Evolutionary conservation across 257 asterid species (phyloP).

Genomic region (Ilex asprella): DNA sequence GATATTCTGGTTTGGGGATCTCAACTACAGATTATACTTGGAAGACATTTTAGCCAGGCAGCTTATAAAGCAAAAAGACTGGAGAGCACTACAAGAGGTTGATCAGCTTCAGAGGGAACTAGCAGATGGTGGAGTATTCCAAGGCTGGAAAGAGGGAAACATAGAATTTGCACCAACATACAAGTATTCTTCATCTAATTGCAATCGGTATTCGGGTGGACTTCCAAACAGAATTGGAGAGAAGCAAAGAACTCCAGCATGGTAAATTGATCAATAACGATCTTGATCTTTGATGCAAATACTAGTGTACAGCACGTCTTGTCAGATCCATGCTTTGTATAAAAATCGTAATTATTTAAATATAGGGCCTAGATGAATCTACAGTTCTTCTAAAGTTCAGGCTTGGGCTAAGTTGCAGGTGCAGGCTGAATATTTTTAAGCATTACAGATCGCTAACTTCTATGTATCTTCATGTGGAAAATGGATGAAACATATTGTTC

Average conservation of each 20-base stretch:
- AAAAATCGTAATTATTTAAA: too few relatives aligned
- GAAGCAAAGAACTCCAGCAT: constrained; percentile 97
- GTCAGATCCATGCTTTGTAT: background rate
- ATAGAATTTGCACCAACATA: constrained; percentile 89
- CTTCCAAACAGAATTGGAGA: constrained; percentile 65
- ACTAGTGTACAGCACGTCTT: background rate
- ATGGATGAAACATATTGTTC: too few relatives aligned
- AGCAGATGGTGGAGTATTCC: constrained; percentile 74
- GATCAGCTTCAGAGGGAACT: constrained; percentile 81
- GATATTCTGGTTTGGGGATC: constrained; percentile 99
- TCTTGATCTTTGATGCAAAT: constrained; percentile 5
- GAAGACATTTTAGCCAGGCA: constrained; percentile 80
- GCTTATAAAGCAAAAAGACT: constrained; percentile 54
- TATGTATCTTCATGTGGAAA: too few relatives aligned
- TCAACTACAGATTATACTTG: constrained; percentile 78
- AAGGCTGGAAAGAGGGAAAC: constrained; percentile 90
- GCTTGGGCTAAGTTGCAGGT: background rate
- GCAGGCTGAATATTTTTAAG: background rate
- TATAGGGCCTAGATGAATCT: too few relatives aligned
- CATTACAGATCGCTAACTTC: background rate
- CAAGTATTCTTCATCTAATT: constrained; percentile 66
- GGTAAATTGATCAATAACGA: constrained; percentile 37
- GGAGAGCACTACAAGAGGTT: constrained; percentile 64
- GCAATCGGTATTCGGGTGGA: constrained; percentile 83
- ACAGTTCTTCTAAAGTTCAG: background rate